Evolutionary conservation across 495 filamentous ascomycete species (phyloP).

Genomic region (Endocarpon pusillum): DNA sequence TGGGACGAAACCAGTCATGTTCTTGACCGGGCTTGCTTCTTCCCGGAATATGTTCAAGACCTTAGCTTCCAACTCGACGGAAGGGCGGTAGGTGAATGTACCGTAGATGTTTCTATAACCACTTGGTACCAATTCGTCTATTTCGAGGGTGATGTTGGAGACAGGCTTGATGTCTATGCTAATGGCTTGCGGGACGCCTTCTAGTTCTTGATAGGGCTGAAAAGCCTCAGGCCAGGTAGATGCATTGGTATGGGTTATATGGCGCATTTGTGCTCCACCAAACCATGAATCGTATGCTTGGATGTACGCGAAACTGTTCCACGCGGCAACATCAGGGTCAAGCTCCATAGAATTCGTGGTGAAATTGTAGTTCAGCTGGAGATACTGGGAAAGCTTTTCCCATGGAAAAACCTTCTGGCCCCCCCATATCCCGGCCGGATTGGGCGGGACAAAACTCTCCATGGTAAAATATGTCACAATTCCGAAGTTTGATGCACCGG

Average conservation of each 20-base stretch:
- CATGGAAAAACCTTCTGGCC: no score
- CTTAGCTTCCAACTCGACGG: background rate
- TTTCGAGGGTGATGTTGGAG: no score
- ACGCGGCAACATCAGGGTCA: background rate
- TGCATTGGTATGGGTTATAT: no score
- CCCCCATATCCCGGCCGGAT: conserved; percentile 6
- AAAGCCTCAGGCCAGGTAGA: no score
- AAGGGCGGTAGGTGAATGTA: background rate
- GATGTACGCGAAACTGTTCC: background rate
- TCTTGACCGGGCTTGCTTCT: conserved; percentile 6
- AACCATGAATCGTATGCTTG: background rate
- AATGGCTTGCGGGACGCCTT: no score
- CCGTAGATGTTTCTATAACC: background rate
- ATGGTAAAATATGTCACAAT: conserved; percentile 17
- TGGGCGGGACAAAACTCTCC: conserved; percentile 4
- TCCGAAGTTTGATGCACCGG: conserved; percentile 31
- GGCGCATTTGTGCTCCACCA: no score
- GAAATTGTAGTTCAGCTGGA: background rate
- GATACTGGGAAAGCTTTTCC: no score
- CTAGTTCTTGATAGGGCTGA: no score
- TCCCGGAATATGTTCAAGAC: conserved; percentile 6
- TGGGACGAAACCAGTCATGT: conserved; percentile 3
- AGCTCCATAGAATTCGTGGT: background rate
- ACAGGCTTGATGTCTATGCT: no score
- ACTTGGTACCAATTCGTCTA: background rate